phyloP scores from a whole-genome alignment of 2,329 filamentous ascomycete species.

The Xylaria sp. region DNA sequence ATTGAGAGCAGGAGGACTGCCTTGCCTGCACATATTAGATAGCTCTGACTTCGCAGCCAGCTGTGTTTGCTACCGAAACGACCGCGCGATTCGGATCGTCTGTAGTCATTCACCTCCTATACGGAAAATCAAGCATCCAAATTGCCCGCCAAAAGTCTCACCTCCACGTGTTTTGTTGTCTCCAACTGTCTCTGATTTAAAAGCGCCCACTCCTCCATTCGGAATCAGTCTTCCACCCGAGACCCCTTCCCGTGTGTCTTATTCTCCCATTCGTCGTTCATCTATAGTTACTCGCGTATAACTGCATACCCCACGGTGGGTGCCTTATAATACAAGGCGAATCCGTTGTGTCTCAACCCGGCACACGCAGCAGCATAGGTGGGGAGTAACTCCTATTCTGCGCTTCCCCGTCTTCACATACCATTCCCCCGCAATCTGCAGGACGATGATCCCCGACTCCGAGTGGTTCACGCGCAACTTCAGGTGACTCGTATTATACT shows the following conservation, averaged over 20 bases:
- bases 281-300: neutral
- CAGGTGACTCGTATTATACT: neutral
- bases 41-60: neutral
- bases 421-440: conserved; percentile 11
- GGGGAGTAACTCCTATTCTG: conserved; percentile 1
- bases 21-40: neutral
- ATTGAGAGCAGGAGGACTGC: neutral
- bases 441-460: neutral
- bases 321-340: neutral
- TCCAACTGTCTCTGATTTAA: neutral
- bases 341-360: neutral
- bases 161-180: neutral
- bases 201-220: neutral
- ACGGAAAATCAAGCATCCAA: neutral
- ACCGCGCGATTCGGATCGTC: neutral
- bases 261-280: neutral
- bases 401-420: neutral
- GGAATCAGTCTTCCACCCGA: neutral
- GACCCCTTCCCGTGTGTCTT: neutral
- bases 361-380: neutral
- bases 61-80: neutral
- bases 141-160: neutral
- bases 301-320: neutral
- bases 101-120: neutral
- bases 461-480: neutral